These are phyloP conservation scores for Pythium monospermum DNA, from an alignment of 352 stramenopile genomes.

Conservation along the genomic window DNA sequence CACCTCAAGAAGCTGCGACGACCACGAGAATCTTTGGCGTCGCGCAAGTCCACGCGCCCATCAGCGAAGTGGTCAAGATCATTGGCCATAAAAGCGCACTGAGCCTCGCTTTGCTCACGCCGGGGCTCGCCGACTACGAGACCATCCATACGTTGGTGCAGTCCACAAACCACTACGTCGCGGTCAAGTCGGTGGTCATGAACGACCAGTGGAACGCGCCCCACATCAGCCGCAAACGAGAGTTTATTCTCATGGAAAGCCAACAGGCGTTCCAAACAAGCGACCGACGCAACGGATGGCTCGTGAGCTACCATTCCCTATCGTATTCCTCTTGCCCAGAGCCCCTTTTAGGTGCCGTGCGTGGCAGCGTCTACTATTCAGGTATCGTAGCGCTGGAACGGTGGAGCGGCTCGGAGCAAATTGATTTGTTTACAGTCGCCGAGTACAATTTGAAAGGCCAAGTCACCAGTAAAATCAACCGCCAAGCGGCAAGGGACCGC, in stretches of 20 bases:
- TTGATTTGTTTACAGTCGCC: slow-evolving; percentile 15
- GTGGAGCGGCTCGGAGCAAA: background rate
- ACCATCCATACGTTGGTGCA: slow-evolving; percentile 11
- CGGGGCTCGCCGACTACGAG: slow-evolving; percentile 10
- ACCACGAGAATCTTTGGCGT: slow-evolving; percentile 14
- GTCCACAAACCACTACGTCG: slow-evolving; percentile 10
- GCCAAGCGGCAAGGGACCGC: background rate
- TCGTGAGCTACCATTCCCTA: slow-evolving; percentile 22
- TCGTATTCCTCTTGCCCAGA: slow-evolving; percentile 10
- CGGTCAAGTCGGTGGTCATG: slow-evolving; percentile 18
- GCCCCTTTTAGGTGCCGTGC: slow-evolving; percentile 7
- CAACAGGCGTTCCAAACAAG: slow-evolving; percentile 11
- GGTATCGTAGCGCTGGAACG: slow-evolving; percentile 19
- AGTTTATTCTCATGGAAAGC: slow-evolving; percentile 16
- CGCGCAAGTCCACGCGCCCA: slow-evolving; percentile 10
- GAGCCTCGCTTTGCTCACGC: slow-evolving; percentile 15
- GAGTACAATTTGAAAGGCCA: slow-evolving; percentile 21
- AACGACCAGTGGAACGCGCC: slow-evolving; percentile 7
- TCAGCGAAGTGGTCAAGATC: slow-evolving; percentile 16
- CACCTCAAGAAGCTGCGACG: too few species aligned
- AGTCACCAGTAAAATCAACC: slow-evolving; percentile 1
- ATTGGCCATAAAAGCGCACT: slow-evolving; percentile 14
- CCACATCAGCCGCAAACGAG: background rate
- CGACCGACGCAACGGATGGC: slow-evolving; percentile 17
- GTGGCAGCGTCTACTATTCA: slow-evolving; percentile 22